These are phyloP conservation scores for Mortierella sp. DNA, from an alignment of 371 early-diverging fungal species.

Conservation along the genomic window DNA sequence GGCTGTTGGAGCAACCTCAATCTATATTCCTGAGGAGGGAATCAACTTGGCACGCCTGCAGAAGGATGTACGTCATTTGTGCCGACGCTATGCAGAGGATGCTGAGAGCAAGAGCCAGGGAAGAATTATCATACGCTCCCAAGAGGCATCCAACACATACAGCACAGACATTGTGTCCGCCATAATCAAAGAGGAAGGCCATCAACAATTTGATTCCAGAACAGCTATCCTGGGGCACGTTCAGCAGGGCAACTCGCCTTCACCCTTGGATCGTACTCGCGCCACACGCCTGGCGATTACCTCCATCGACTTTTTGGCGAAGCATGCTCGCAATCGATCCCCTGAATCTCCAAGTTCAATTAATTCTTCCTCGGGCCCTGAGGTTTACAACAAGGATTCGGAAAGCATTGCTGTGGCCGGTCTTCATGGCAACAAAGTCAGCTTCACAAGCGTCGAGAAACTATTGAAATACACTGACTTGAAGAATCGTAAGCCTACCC, in stretches of 20 bases:
- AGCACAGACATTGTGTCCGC: slow-evolving; percentile 91
- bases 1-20: slow-evolving; percentile 91
- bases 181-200: slow-evolving; percentile 96
- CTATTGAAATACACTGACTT: slow-evolving; percentile 81
- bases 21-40: slow-evolving; percentile 97
- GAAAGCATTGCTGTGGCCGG: slow-evolving; percentile 88
- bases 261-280: slow-evolving; percentile 96
- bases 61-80: slow-evolving; percentile 87
- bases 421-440: slow-evolving; percentile 81
- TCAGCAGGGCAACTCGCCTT: slow-evolving; percentile 97
- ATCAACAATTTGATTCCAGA: slow-evolving; percentile 91
- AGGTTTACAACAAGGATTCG: slow-evolving; percentile 70
- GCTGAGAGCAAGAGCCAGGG: slow-evolving; percentile 65
- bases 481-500: slow-evolving; percentile 79
- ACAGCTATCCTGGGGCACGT: slow-evolving; percentile 96
- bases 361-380: slow-evolving; percentile 56
- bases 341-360: slow-evolving; percentile 44
- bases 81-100: slow-evolving; percentile 79
- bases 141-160: slow-evolving; percentile 87
- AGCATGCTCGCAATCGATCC: slow-evolving; percentile 57
- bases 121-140: slow-evolving; percentile 62
- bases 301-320: slow-evolving; percentile 71
- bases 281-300: slow-evolving; percentile 89
- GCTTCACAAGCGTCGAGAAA: slow-evolving; percentile 78
- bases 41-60: slow-evolving; percentile 84